Evolutionary conservation across 768 basidiomycete genomes (phyloP).

Genomic region (Mycena albidolilacea): DNA sequence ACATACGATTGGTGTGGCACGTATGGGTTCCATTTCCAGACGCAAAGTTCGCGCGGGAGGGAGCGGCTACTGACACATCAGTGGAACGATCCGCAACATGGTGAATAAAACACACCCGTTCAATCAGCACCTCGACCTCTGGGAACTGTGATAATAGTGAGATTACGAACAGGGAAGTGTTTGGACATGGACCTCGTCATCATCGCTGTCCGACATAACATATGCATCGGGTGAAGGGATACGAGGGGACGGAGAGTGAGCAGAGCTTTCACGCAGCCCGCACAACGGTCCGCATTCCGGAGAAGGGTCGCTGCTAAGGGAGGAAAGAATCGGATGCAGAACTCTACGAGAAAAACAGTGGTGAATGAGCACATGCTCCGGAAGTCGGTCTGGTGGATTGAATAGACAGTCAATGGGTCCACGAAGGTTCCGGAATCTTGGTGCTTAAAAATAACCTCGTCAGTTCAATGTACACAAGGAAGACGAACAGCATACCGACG

Average conservation of each 20-base stretch:
- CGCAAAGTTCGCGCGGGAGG: too few species aligned
- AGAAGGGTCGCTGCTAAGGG: not conserved
- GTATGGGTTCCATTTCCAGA: too few species aligned
- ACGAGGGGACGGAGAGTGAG: not conserved
- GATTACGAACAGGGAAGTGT: too few species aligned
- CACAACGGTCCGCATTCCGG: not conserved
- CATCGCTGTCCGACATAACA: not conserved
- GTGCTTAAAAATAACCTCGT: not conserved
- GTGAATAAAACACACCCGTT: too few species aligned
- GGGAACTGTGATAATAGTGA: too few species aligned
- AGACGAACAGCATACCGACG: too few species aligned
- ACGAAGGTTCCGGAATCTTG: not conserved
- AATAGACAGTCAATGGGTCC: constrained; percentile 12
- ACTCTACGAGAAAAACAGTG: constrained; percentile 1
- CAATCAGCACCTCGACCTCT: not conserved
- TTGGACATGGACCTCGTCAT: not conserved
- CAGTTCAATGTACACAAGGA: too few species aligned
- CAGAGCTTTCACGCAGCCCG: not conserved
- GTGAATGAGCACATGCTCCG: constrained; percentile 13
- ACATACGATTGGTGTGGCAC: too few species aligned
- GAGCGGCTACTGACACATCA: too few species aligned
- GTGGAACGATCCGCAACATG: too few species aligned
- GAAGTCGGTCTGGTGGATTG: not conserved
- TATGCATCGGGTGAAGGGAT: not conserved
- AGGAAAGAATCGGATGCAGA: not conserved